Evolutionary conservation across 2,329 filamentous ascomycete species (phyloP).

Genomic region (Rhynchosporium agropyri): DNA sequence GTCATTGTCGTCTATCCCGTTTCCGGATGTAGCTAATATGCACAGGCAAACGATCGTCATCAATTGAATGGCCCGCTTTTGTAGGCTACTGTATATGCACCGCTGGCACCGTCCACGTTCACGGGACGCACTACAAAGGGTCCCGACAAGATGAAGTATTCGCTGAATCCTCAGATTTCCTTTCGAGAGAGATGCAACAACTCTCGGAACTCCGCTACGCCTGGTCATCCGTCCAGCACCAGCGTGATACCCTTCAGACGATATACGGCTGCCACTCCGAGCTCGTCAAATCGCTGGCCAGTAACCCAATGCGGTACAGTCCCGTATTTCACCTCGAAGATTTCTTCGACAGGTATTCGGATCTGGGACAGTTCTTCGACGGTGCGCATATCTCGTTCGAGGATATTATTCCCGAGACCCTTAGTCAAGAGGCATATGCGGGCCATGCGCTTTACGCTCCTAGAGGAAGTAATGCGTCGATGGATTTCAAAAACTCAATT

Average conservation of each 20-base stretch:
- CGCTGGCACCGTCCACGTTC: slow-evolving; percentile 84
- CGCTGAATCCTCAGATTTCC: slow-evolving; percentile 68
- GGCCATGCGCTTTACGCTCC: slow-evolving; percentile 52
- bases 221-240: slow-evolving; percentile 80
- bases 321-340: slow-evolving; percentile 84
- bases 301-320: slow-evolving; percentile 71
- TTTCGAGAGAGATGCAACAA: slow-evolving; percentile 79
- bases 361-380: slow-evolving; percentile 65
- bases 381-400: slow-evolving; percentile 72
- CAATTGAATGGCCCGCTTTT: slow-evolving; percentile 84
- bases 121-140: slow-evolving; percentile 75
- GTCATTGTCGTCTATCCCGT: background rate
- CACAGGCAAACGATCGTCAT: slow-evolving; percentile 61
- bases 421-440: slow-evolving; percentile 57
- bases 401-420: slow-evolving; percentile 63
- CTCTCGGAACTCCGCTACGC: slow-evolving; percentile 72
- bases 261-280: slow-evolving; percentile 80
- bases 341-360: slow-evolving; percentile 80
- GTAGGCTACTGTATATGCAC: slow-evolving; percentile 86
- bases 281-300: slow-evolving; percentile 72
- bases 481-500: slow-evolving; percentile 4
- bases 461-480: slow-evolving; percentile 41
- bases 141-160: slow-evolving; percentile 47
- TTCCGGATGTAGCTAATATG: background rate
- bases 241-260: slow-evolving; percentile 74